These are phyloP conservation scores for Xylaria longipes DNA, from an alignment of 495 filamentous ascomycete genomes.

Conservation along the genomic window DNA sequence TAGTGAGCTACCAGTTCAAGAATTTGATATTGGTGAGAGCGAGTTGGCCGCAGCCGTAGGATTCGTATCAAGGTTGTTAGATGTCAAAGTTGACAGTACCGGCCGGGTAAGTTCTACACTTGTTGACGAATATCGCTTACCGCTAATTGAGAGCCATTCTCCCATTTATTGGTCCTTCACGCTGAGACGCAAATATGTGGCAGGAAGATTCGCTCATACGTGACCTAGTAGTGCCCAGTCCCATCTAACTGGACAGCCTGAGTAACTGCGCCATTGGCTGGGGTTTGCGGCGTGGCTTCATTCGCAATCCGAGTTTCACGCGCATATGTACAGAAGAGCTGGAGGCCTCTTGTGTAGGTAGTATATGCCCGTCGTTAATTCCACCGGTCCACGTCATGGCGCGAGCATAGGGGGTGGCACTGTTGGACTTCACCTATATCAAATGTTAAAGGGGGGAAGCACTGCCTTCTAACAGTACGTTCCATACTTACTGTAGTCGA, in stretches of 20 bases:
- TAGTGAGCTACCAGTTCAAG: background rate
- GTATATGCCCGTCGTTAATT: background rate
- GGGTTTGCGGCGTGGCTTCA: background rate
- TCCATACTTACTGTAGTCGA: background rate
- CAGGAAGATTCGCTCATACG: background rate
- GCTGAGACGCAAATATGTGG: background rate
- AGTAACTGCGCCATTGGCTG: background rate
- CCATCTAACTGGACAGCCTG: background rate
- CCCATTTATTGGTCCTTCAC: background rate
- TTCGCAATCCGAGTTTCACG: background rate
- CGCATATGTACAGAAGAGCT: background rate
- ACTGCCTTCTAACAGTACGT: background rate
- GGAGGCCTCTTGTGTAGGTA: conserved; percentile 16
- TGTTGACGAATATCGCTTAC: background rate
- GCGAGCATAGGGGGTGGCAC: conserved; percentile 19
- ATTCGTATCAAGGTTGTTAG: background rate
- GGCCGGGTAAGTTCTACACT: background rate
- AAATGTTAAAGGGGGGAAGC: background rate
- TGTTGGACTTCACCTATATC: conserved; percentile 2
- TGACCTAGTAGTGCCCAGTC: background rate
- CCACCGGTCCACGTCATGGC: background rate
- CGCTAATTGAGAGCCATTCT: background rate
- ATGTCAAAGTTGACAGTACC: background rate
- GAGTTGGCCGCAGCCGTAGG: background rate
- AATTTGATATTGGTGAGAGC: background rate